Evolutionary conservation across 805 yeast genomes (phyloP).

Genomic region (Jamesozyma jinghongensis): DNA sequence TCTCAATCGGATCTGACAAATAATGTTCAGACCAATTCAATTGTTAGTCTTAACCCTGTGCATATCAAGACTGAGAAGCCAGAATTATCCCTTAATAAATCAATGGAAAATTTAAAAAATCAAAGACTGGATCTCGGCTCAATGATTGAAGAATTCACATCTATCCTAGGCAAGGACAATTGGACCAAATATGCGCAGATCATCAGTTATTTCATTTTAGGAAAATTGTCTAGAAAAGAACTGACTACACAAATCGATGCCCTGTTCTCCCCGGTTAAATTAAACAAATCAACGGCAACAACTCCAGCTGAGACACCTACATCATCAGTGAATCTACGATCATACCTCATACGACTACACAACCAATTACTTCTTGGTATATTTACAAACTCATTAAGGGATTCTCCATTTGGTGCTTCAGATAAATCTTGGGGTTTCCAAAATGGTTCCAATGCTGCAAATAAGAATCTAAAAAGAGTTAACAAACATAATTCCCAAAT

Average conservation of each 20-base stretch:
- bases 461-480: conserved; percentile 33
- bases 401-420: conserved; percentile 64
- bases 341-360: conserved; percentile 41
- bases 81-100: not conserved
- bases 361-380: conserved; percentile 75
- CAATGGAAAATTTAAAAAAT: not conserved
- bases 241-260: conserved; percentile 49
- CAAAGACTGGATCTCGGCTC: conserved; percentile 50
- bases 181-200: conserved; percentile 86
- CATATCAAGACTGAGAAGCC: not conserved
- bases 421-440: conserved; percentile 53
- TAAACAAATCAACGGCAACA: not conserved
- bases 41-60: not conserved
- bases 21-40: not conserved
- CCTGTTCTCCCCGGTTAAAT: conserved; percentile 32
- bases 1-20: not conserved
- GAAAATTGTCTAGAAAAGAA: conserved; percentile 71
- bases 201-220: conserved; percentile 65
- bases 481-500: conserved; percentile 57
- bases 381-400: conserved; percentile 74
- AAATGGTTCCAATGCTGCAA: conserved; percentile 35
- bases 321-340: conserved; percentile 4
- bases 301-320: not conserved
- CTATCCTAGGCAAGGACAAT: conserved; percentile 52
- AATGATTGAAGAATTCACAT: conserved; percentile 65